These are phyloP conservation scores for Colletotrichum sp. DNA, from an alignment of 2,329 filamentous ascomycete species.

Conservation along the genomic window DNA sequence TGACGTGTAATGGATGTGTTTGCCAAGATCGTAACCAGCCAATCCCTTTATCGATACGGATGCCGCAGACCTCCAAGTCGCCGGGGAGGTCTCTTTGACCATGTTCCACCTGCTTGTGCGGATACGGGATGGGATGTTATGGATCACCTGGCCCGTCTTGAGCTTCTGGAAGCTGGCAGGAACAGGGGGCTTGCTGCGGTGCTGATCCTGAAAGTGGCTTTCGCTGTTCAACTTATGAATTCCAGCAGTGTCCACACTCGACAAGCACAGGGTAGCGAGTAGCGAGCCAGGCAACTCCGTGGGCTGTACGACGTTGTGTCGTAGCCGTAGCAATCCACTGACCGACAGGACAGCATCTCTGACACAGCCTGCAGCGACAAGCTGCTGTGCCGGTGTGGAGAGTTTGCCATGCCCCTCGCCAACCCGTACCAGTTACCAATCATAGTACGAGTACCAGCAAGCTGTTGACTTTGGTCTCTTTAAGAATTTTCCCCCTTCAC, in stretches of 20 bases:
- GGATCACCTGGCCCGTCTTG: constrained; percentile 7
- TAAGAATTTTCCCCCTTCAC: not conserved
- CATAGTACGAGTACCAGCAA: not conserved
- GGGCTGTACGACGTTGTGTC: not conserved
- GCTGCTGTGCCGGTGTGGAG: not conserved
- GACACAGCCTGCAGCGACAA: not conserved
- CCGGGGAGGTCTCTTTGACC: not conserved
- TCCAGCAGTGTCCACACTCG: not conserved
- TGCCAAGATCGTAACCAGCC: not conserved
- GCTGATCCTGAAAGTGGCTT: not conserved
- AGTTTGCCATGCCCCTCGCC: not conserved
- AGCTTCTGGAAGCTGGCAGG: constrained; percentile 15
- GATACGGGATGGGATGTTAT: not conserved
- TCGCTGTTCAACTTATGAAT: not conserved
- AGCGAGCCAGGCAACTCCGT: not conserved
- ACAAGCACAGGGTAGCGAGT: not conserved
- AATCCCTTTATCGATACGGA: constrained; percentile 1
- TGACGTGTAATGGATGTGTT: constrained; percentile 9
- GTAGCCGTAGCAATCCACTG: not conserved
- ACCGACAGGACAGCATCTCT: not conserved
- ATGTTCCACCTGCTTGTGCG: not conserved
- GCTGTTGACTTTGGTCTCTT: not conserved
- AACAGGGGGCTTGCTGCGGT: not conserved
- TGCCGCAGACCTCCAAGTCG: not conserved
- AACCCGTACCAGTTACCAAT: not conserved